These are phyloP conservation scores for Beta macrorhiza DNA, from an alignment of 179 eudicot species.

Conservation along the genomic window DNA sequence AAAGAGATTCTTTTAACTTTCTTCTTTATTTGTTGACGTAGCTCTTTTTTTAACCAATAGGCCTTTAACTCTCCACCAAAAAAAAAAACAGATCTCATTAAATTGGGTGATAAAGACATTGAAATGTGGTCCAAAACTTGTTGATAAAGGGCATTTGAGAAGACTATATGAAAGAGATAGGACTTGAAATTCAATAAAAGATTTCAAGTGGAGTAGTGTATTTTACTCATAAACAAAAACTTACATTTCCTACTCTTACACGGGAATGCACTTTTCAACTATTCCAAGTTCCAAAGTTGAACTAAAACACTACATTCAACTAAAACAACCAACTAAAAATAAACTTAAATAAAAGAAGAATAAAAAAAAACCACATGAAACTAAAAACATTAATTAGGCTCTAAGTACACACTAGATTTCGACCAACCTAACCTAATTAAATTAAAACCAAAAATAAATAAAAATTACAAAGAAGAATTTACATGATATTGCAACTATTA, in stretches of 20 bases:
- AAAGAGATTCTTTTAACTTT: too few relatives aligned
- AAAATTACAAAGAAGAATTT: slow-evolving; percentile 26
- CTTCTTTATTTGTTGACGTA: too few relatives aligned
- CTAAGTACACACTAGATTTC: slow-evolving; percentile 10
- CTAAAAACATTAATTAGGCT: slow-evolving; percentile 9
- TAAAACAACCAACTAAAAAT: neutral
- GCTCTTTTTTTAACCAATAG: too few relatives aligned
- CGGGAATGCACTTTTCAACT: slow-evolving; percentile 18
- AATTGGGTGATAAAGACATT: neutral
- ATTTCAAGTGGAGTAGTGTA: neutral
- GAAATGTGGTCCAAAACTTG: neutral
- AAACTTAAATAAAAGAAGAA: neutral
- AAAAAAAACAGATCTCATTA: neutral
- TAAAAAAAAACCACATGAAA: neutral
- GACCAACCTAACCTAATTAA: slow-evolving; percentile 17
- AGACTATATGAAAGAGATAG: neutral
- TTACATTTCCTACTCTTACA: slow-evolving; percentile 23
- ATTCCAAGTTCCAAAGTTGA: slow-evolving; percentile 22
- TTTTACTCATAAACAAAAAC: slow-evolving; percentile 25
- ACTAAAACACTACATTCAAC: slow-evolving; percentile 9
- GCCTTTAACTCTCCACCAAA: too few relatives aligned
- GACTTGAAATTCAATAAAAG: neutral
- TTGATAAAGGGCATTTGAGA: neutral
- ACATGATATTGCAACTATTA: slow-evolving; percentile 78
- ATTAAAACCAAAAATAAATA: slow-evolving; percentile 3